phyloP scores from a whole-genome alignment of 305 asterid species.

The Plantago lanceolata region DNA sequence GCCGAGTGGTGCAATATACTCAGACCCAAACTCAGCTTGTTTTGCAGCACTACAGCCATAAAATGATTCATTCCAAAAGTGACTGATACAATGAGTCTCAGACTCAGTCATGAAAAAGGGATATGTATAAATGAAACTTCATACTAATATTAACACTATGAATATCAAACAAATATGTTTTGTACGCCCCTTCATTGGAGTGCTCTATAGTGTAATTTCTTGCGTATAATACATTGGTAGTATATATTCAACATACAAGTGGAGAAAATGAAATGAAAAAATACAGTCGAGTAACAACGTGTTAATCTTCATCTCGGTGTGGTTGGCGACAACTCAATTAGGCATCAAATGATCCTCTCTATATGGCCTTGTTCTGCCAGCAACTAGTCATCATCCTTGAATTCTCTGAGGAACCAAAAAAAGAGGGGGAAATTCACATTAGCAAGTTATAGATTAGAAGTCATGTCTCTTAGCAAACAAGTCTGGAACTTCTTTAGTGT shows the following conservation, averaged over 20 bases:
- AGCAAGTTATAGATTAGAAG: not conserved
- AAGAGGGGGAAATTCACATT: not conserved
- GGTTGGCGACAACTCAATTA: conserved; percentile 16
- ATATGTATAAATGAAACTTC: too few relatives aligned
- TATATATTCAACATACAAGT: conserved; percentile 6
- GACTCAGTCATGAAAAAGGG: too few relatives aligned
- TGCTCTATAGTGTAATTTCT: too few relatives aligned
- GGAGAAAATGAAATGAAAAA: conserved; percentile 20
- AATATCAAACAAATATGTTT: too few relatives aligned
- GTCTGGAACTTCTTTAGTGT: not conserved
- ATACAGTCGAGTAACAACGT: conserved; percentile 11
- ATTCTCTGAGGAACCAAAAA: conserved; percentile 52
- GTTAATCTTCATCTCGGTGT: conserved; percentile 19
- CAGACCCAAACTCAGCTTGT: too few relatives aligned
- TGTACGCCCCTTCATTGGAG: too few relatives aligned
- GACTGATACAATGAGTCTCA: too few relatives aligned
- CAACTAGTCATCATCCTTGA: conserved; percentile 80
- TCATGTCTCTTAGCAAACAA: not conserved
- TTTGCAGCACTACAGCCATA: too few relatives aligned
- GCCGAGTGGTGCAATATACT: too few relatives aligned
- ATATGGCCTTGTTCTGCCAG: conserved; percentile 23
- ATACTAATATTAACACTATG: too few relatives aligned
- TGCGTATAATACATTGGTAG: too few relatives aligned
- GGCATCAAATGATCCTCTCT: conserved; percentile 25
- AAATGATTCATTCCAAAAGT: too few relatives aligned